A percentile compares a stretch with the other conserved stretches of the same genome.
These are phyloP conservation scores for Oligophagozyma castellii DNA, from an alignment of 1,139 yeast species.

Conservation along the genomic window DNA sequence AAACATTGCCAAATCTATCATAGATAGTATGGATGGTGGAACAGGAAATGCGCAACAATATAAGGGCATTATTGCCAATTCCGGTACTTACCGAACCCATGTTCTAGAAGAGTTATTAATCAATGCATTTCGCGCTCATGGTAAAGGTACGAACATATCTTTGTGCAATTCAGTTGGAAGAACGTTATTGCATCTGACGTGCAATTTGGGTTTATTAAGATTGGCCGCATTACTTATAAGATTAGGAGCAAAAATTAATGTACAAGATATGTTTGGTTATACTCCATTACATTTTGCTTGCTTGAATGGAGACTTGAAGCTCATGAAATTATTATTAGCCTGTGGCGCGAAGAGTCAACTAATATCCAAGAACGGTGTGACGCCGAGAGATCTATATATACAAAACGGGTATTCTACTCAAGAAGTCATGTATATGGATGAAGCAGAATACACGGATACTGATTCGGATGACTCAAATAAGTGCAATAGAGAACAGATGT, in stretches of 20 bases:
- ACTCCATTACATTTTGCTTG: conserved; percentile 85
- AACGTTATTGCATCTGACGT: conserved; percentile 72
- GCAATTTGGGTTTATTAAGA: conserved; percentile 54
- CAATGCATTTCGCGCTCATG: not conserved
- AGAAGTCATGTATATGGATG: no score
- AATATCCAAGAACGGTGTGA: conserved; percentile 41
- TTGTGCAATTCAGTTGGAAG: conserved; percentile 74
- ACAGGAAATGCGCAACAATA: conserved; percentile 2
- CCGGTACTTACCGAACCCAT: conserved; percentile 13
- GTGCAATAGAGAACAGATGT: not conserved
- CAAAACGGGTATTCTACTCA: not conserved
- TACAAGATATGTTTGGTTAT: conserved; percentile 64
- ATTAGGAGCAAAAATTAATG: conserved; percentile 70
- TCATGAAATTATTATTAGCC: conserved; percentile 18
- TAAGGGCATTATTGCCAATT: no score
- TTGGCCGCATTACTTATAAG: conserved; percentile 52
- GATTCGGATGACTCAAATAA: not conserved
- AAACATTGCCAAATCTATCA: conserved; percentile 76
- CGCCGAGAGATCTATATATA: conserved; percentile 32
- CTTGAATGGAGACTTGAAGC: conserved; percentile 52
- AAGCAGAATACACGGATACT: no score
- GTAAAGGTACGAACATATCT: conserved; percentile 42
- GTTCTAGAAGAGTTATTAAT: conserved; percentile 4
- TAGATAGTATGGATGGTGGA: conserved; percentile 34
- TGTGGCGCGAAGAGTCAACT: conserved; percentile 53